Evolutionary conservation across 768 basidiomycete species (phyloP), one percentile per base, ranked within the genome.

Genomic region (Ramaria sp.): DNA sequence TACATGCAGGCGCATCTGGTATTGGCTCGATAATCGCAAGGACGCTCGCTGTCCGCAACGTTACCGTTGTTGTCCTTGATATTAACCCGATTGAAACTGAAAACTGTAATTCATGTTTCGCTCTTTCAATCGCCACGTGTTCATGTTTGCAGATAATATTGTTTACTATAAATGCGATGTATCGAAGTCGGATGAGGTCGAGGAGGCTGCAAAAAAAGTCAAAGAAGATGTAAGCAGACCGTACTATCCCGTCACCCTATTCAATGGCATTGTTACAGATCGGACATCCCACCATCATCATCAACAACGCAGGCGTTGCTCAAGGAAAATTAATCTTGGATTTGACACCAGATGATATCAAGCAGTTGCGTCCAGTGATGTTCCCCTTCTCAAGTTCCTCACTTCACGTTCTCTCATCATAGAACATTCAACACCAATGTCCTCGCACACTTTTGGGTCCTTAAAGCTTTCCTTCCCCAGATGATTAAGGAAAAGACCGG

Each of bases 281-380:
- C 53, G 94, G 91, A 3, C 78, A 88, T 58, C 90, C 90, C 0
- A 96, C 96, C 0, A 78, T 97, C 39, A 72, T 99, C 22, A 75
- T 99, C 63, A 98, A 97, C 72, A 97, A 95, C 66, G 96, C 95
- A 0, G 96, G 94, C 19, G 83, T 96, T 57, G 90, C 88, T 24
- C 89, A 93, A 70, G 92, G 93, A 24, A 94, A 93, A 63, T 71
- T 84, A 1, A 71, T 99, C 33, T 71, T 94, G 12, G 93, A 97
- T 64, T 73, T 96, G 58, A 73, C 70, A 1, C 78, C 86, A 4
- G 77, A 81, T 53, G 95, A 99, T 64, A 69, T 98, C 46, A 72
- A 80, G 61, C 84, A 92, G 95, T 96, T 59, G 60, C 75, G 63
- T 59, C 33, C 68, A 13, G 60, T 20, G 13, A 3, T 10, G 13